phyloP scores from a whole-genome alignment of 1,284 basidiomycete species.

The Austroboletus niveus region DNA sequence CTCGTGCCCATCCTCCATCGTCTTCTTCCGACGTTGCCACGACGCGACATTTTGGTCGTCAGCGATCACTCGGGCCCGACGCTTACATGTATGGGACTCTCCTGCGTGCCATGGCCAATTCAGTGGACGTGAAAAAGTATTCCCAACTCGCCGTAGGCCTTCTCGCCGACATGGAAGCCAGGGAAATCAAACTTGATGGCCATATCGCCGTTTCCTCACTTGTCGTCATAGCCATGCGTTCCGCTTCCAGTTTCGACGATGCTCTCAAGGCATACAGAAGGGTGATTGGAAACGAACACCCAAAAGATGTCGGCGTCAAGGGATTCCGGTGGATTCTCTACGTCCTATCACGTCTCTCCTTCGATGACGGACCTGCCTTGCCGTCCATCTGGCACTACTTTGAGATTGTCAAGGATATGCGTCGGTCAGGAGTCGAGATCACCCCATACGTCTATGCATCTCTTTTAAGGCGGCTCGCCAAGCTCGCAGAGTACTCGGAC shows the following conservation, averaged over 20 bases:
- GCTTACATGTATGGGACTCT: slow-evolving; percentile 54
- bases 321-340: slow-evolving; percentile 63
- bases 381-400: slow-evolving; percentile 69
- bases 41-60: slow-evolving; percentile 21
- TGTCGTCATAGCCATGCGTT: slow-evolving; percentile 60
- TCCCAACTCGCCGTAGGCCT: slow-evolving; percentile 48
- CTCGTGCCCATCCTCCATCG: slow-evolving; percentile 18
- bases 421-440: slow-evolving; percentile 56
- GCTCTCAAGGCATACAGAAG: slow-evolving; percentile 62
- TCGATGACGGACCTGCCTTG: slow-evolving; percentile 38
- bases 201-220: slow-evolving; percentile 47
- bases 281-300: slow-evolving; percentile 37
- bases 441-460: slow-evolving; percentile 68
- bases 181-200: slow-evolving; percentile 37
- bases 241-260: slow-evolving; percentile 48
- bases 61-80: slow-evolving; percentile 42
- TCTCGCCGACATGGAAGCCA: slow-evolving; percentile 53
- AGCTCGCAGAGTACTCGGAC: slow-evolving; percentile 37
- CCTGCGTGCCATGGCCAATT: slow-evolving; percentile 51
- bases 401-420: slow-evolving; percentile 85
- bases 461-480: slow-evolving; percentile 58
- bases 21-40: slow-evolving; percentile 9
- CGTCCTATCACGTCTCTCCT: slow-evolving; percentile 58
- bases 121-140: slow-evolving; percentile 44
- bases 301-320: slow-evolving; percentile 47